Base-by-base conservation (phyloP, 1,284 basidiomycete genomes). In the Sphagnurus paluster region DNA sequence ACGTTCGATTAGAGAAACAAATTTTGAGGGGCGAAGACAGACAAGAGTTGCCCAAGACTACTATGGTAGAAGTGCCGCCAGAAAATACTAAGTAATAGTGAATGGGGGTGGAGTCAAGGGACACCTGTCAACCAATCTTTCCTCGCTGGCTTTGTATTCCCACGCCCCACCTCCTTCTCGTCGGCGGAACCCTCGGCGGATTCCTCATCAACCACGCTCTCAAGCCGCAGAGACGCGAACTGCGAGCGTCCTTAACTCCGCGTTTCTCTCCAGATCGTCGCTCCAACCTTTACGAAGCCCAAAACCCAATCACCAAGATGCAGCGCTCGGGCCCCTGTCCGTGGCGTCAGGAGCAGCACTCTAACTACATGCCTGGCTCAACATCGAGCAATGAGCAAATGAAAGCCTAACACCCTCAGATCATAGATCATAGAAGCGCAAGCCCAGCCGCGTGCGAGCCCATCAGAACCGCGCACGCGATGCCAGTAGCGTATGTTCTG, bases 21-120 rank as follows among this genome's bases (percentile, higher is more conserved):
- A 61, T 69, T 68, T 66, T 66, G 49, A 43, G 56, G 63, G 62
- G 64, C 59, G 61, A 66, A 68, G 62, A 66, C 56, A 63, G 66
- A 67, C 62, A 66, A 62, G 66, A 54, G 54, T 49, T 56, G 62
- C 61, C 64, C 63, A 68, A 61, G 60, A 69, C 66, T 67, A 66
- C 61, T 66, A 67, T 62, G 59, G 62, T 65, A 67, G 60, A 63
- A 56, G 60, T 59, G 57, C 60, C 63, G 61, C 62, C 61, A 61
- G 62, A 63, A 64, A 67, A 67, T 65, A 68, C 66, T 67, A 69
- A 66, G 65, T 64, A 69, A 65, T 69, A 68, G 65, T 60, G 59
- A 62, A 63, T 59, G 58, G 61, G 42, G 58, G 62, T 62, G 53
- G 46, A 44, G 65, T 60, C 58, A 59, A 44, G 54, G 57, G 60